These are phyloP conservation scores for Endotrypanum monterogeii DNA, from an alignment of 208 protist genomes.

Conservation along the genomic window DNA sequence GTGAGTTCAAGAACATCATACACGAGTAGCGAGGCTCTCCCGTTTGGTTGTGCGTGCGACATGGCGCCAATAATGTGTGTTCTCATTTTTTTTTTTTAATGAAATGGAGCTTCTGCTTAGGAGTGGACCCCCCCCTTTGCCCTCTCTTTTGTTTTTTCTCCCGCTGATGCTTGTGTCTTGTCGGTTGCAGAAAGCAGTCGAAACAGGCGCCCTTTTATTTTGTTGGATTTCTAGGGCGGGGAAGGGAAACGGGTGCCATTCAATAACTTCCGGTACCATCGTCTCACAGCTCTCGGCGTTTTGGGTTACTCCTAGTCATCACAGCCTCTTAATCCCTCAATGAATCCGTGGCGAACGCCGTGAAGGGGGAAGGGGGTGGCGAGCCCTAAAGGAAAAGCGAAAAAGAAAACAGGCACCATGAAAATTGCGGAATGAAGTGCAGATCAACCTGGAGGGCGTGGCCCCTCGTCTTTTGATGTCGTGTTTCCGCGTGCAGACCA, in stretches of 20 bases:
- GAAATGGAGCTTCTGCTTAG: not conserved
- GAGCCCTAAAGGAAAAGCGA: no score
- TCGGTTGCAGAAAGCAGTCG: not conserved
- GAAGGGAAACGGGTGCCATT: not conserved
- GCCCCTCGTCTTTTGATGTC: no score
- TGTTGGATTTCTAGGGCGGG: no score
- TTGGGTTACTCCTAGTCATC: not conserved
- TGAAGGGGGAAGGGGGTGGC: not conserved
- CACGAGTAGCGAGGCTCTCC: not conserved
- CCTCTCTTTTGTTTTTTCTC: no score
- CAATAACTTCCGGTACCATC: no score
- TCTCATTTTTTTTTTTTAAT: not conserved
- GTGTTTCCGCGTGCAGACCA: no score
- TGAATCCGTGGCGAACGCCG: not conserved
- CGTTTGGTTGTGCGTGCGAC: not conserved
- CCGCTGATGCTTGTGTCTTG: not conserved
- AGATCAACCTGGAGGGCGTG: no score
- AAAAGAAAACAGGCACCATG: no score
- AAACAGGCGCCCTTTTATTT: not conserved
- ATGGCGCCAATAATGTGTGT: not conserved
- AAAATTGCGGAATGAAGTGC: no score
- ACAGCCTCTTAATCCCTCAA: not conserved
- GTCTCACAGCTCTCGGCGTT: not conserved
- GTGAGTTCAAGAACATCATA: conserved; percentile 90
- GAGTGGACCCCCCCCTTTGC: no score